Conservation (phyloP, 805 yeast genomes). For the Candida ulmi region DNA sequence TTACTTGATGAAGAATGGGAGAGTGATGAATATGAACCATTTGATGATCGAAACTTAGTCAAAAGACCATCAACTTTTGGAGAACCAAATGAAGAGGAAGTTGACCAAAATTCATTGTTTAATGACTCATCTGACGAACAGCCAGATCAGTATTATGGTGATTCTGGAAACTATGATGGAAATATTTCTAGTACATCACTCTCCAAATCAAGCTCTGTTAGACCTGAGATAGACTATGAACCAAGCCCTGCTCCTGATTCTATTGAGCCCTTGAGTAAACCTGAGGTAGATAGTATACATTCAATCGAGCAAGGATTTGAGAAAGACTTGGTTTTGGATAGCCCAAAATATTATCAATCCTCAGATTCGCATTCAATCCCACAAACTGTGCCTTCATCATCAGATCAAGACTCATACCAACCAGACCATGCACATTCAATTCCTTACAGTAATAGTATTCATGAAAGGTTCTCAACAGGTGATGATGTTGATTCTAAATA, state of each 20-base stretch:
- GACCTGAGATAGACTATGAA: conserved; percentile 3
- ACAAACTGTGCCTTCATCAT: too few relatives aligned
- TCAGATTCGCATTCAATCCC: too few relatives aligned
- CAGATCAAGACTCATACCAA: too few relatives aligned
- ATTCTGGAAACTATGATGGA: not conserved
- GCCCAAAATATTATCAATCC: too few relatives aligned
- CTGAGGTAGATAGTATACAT: not conserved
- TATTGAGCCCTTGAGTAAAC: too few relatives aligned
- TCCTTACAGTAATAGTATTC: too few relatives aligned
- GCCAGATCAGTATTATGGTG: not conserved
- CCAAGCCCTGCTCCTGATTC: not conserved
- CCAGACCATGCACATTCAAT: too few relatives aligned
- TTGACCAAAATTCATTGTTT: conserved; percentile 11
- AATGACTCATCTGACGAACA: conserved; percentile 15
- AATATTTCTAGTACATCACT: too few relatives aligned
- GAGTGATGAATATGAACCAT: not conserved
- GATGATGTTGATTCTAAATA: conserved; percentile 5
- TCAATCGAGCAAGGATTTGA: not conserved
- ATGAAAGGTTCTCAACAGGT: too few relatives aligned
- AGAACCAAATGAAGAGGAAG: not conserved
- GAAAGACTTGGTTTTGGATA: too few relatives aligned
- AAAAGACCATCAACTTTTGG: not conserved
- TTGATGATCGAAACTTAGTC: not conserved
- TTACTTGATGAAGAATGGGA: not conserved
- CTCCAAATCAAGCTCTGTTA: conserved; percentile 1